Base-by-base conservation (phyloP, 208 protist species). In the Wallacemonas sp. region DNA sequence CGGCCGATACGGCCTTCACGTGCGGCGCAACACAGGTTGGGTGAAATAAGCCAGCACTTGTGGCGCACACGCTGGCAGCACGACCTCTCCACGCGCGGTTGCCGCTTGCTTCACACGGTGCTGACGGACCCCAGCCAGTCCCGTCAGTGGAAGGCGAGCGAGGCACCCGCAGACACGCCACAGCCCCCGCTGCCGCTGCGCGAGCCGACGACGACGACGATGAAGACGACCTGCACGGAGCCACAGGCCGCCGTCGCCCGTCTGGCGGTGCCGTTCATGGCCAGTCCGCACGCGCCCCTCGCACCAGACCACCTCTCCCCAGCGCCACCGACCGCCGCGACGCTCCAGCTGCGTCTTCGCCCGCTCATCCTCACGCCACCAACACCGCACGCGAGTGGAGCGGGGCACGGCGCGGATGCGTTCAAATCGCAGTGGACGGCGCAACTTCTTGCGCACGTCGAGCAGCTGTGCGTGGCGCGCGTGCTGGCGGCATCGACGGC, bases 51-150 rank as follows among this genome's bases (percentile, higher is more conserved):
- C 31, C 10, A 42, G n/a, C 52, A 42, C 7, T 59, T 59, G 29
- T 59, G 52, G 52, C 32, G 52, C 32, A 26, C 52, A 25, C 52
- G 52, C 31, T 59, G 52, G 52, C 12, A 33, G 31, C 14, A 59
- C 3, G 31, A 10, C 4, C 10, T 39, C 20, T 3, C 26, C 4
- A 25, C 52, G 36, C 10, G 36, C 12, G 52, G 28, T 25, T 33
- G 31, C 31, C n/a, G 8, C 52, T 41, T 42, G 14, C 52, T 59
- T 4, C 52, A 59, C 4, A 5, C 5, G 23, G 25, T 32, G 14
- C n/a, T n/a, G n/a, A n/a, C n/a, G n/a, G n/a, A n/a, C n/a, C n/a
- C n/a, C n/a, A n/a, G n/a, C 18, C 42, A 48, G 42, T 23, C 42
- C 42, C 10, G 4, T 14, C 42, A 48, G 3, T 18, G 18, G 3